Base-by-base conservation (phyloP, 768 basidiomycete genomes). In the Leccinum disarticulatum region DNA sequence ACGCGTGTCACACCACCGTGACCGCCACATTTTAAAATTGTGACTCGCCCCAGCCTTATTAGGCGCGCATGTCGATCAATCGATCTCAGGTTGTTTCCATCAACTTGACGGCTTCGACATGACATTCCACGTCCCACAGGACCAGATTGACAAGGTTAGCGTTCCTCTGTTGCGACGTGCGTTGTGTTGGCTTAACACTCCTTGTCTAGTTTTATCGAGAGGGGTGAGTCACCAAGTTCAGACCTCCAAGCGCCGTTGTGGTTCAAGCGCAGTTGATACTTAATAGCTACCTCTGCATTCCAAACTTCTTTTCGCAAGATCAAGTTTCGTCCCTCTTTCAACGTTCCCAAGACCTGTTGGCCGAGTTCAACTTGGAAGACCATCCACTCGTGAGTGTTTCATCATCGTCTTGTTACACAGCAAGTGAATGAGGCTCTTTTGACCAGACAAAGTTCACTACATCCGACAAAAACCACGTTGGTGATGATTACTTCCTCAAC, bases 401-500 rank as follows among this genome's bases (percentile, higher is more conserved):
- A 52, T 50, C 68, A 22, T 47, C 10, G 15, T 49, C 28, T 27
- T 36, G 28, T 49, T n/a, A 25, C 54, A 25, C 27, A 55, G 30
- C 35, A 19, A 33, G 17, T 19, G 6, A 50, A 31, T 54, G 22
- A 50, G 4, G 17, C 28, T 35, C 1, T 36, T 30, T 33, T 28
- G 17, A 22, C 58, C 53, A 94, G 94, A 98, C 95, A 13, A 90
- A 86, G 69, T 99, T 99, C 75, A 91, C 89, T 15, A 95, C 94
- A 0, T 74, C 73, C 6, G 87, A 91, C 60, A 77, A 83, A 58
- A 79, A 87, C 55, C 91, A 94, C 65, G 81, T 93, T 27, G 95
- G 95, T 1, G 95, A 98, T 68, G 86, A 93, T 33, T 98, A 98
- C 73, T 99, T 99, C 69, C 78, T 99, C 51, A 83, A 77, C 31